A percentile compares a stretch with the other conserved stretches of the same genome.
Evolutionary conservation across 2,329 filamentous ascomycete genomes (phyloP).

Genomic region (Penicillium sp.): DNA sequence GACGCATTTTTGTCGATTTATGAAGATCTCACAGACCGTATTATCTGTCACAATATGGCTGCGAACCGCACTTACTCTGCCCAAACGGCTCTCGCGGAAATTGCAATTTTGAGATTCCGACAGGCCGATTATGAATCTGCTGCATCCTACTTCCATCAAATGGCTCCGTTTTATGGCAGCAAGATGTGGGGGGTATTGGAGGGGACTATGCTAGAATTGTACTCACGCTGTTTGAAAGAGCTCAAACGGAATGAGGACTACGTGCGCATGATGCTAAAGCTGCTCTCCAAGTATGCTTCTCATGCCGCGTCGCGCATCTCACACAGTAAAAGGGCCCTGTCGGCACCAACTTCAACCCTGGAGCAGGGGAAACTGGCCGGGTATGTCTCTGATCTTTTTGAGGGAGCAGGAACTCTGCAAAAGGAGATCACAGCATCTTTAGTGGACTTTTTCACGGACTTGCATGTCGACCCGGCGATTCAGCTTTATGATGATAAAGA

Average conservation of each 20-base stretch:
- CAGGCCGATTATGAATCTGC: slow-evolving; percentile 68
- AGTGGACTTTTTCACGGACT: slow-evolving; percentile 65
- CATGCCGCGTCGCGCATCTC: slow-evolving; percentile 32
- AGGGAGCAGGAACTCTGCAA: slow-evolving; percentile 47
- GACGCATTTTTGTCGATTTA: slow-evolving; percentile 63
- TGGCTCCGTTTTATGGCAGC: slow-evolving; percentile 72
- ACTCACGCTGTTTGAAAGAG: slow-evolving; percentile 73
- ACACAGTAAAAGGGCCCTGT: slow-evolving; percentile 27
- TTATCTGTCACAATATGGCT: slow-evolving; percentile 74
- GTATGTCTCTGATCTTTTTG: slow-evolving; percentile 43
- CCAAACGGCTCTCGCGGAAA: slow-evolving; percentile 72
- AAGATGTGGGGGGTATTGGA: slow-evolving; percentile 76
- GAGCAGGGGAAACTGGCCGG: slow-evolving; percentile 30
- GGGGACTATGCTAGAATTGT: slow-evolving; percentile 77
- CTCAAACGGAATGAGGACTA: slow-evolving; percentile 74
- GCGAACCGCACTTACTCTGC: slow-evolving; percentile 73
- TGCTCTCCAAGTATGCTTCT: slow-evolving; percentile 45
- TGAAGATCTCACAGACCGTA: slow-evolving; percentile 75
- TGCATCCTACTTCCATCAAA: slow-evolving; percentile 68
- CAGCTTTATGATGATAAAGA: slow-evolving; percentile 66
- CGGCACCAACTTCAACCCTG: slow-evolving; percentile 29
- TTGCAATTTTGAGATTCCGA: slow-evolving; percentile 77
- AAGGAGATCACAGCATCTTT: slow-evolving; percentile 64
- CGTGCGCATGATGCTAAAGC: slow-evolving; percentile 66
- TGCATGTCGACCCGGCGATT: slow-evolving; percentile 64